Evolutionary conservation across 495 filamentous ascomycete genomes (phyloP).

Genomic region (Hyaloscypha hepaticicola): DNA sequence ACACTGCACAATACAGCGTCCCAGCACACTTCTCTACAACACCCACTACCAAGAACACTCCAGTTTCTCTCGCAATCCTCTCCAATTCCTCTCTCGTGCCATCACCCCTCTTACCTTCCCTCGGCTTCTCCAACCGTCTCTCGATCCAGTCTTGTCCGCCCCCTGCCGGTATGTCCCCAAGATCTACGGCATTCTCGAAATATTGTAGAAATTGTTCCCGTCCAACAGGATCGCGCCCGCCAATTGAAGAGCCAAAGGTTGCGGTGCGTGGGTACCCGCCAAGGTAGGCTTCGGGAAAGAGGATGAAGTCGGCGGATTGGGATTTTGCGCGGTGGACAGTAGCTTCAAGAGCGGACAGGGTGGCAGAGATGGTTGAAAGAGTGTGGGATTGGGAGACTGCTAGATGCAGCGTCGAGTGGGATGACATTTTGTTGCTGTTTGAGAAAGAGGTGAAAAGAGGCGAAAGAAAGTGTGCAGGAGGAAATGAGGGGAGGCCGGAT

Average conservation of each 20-base stretch:
- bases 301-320: constrained; percentile 67
- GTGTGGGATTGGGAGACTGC: constrained; percentile 79
- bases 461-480: too few relatives aligned
- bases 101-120: constrained; percentile 62
- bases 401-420: constrained; percentile 61
- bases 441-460: too few relatives aligned
- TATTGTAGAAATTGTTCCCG: constrained; percentile 84
- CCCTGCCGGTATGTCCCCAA: constrained; percentile 81
- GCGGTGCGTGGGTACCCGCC: constrained; percentile 91
- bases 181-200: constrained; percentile 74
- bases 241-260: constrained; percentile 72
- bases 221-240: constrained; percentile 63
- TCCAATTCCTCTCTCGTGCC: constrained; percentile 84
- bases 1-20: constrained; percentile 77
- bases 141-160: constrained; percentile 73
- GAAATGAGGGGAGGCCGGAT: too few relatives aligned
- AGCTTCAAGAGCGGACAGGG: constrained; percentile 61
- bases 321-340: constrained; percentile 52
- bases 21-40: constrained; percentile 79
- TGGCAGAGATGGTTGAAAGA: constrained; percentile 58
- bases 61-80: constrained; percentile 66
- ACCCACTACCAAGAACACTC: constrained; percentile 77
- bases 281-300: constrained; percentile 92
- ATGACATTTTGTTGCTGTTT: too few relatives aligned
- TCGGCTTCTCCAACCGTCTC: constrained; percentile 52